Conservation (phyloP, 371 early-diverging fungal genomes). For the Syncephalastrum racemosum region DNA sequence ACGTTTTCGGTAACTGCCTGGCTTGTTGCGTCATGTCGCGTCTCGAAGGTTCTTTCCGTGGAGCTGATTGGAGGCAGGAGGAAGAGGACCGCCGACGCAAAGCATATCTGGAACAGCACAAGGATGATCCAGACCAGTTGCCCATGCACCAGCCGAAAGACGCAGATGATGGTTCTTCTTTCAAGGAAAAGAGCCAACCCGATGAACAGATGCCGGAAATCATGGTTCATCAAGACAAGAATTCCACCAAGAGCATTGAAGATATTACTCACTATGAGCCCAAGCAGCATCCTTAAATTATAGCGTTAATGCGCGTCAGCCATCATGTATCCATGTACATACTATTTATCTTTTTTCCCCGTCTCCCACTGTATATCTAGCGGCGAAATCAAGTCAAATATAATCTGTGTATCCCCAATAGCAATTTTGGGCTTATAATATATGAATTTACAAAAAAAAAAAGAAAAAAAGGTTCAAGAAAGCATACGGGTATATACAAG, state of each 20-base stretch:
- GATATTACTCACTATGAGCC: too few relatives aligned
- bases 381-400: too few relatives aligned
- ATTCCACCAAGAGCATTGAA: conserved; percentile 3
- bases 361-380: too few relatives aligned
- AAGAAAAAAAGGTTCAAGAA: conserved; percentile 8
- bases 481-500: too few relatives aligned
- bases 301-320: too few relatives aligned
- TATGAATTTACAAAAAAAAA: conserved; percentile 6
- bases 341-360: too few relatives aligned
- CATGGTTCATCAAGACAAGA: conserved; percentile 14
- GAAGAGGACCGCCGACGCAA: conserved; percentile 39
- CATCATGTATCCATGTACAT: too few relatives aligned
- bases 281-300: too few relatives aligned
- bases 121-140: not conserved
- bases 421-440: too few relatives aligned
- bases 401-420: too few relatives aligned
- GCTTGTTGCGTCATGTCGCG: conserved; percentile 73
- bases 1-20: conserved; percentile 75
- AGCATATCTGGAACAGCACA: conserved; percentile 42
- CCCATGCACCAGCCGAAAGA: conserved; percentile 1
- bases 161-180: not conserved
- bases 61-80: conserved; percentile 46
- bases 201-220: conserved; percentile 10
- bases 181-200: not conserved
- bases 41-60: conserved; percentile 74